Conservation (phyloP, 495 filamentous ascomycete genomes). For the Aspergillus egyptiacus region DNA sequence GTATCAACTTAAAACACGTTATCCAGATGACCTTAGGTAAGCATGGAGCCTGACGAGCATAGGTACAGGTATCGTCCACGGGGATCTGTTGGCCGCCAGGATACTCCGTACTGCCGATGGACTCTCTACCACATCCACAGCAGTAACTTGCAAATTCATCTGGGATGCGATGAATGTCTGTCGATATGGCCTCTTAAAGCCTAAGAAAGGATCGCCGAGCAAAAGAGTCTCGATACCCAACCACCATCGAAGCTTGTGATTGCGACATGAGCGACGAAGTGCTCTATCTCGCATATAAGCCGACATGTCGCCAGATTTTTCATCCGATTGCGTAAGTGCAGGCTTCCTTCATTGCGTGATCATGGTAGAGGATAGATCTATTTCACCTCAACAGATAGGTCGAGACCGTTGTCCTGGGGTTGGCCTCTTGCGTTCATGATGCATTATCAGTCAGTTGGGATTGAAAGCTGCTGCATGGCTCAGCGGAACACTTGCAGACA, state of each 20-base stretch:
- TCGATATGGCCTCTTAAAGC: too few species aligned
- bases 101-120: neutral
- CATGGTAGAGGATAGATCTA: neutral
- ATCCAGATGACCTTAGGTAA: too few species aligned
- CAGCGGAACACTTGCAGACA: neutral
- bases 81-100: too few species aligned
- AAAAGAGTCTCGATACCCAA: too few species aligned
- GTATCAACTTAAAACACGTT: too few species aligned
- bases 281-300: too few species aligned
- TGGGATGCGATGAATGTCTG: neutral
- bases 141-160: neutral
- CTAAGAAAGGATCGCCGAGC: too few species aligned
- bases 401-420: neutral
- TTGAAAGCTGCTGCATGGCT: neutral
- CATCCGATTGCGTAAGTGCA: neutral
- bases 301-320: neutral
- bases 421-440: neutral
- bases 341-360: neutral
- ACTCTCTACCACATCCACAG: neutral
- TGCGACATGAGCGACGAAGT: too few species aligned
- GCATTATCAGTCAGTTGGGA: slow-evolving; percentile 3
- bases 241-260: too few species aligned
- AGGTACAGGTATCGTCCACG: too few species aligned
- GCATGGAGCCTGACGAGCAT: too few species aligned
- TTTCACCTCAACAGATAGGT: neutral